Conservation (phyloP, 2,329 filamentous ascomycete species). For the Diaporthe vexans region DNA sequence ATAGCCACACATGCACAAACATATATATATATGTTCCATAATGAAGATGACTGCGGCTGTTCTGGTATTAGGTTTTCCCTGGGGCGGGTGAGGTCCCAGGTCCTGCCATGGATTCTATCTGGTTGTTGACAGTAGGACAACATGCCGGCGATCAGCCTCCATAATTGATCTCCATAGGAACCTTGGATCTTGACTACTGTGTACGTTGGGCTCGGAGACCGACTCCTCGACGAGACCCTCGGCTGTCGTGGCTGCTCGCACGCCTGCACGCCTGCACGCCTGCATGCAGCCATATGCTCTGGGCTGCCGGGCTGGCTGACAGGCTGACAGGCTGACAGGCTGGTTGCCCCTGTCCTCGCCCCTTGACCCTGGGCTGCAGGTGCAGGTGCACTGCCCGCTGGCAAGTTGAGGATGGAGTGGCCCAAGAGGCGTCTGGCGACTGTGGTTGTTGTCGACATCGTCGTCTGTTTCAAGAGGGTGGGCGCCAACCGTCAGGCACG, state of each 20-base stretch:
- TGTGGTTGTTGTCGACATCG: background rate
- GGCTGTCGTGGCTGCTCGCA: background rate
- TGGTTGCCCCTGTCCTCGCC: background rate
- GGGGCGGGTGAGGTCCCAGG: background rate
- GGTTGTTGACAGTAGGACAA: background rate
- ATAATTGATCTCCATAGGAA: too few relatives aligned
- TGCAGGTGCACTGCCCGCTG: constrained; percentile 16
- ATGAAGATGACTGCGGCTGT: background rate
- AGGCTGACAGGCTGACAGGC: too few relatives aligned
- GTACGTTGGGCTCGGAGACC: background rate
- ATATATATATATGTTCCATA: background rate
- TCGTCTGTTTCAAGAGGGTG: constrained; percentile 7
- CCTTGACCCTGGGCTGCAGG: background rate
- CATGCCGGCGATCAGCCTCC: too few relatives aligned
- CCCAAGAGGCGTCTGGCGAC: background rate
- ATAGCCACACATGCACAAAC: background rate
- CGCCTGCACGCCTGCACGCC: constrained; percentile 2
- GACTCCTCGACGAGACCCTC: background rate
- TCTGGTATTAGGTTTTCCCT: too few relatives aligned
- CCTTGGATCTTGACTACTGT: background rate
- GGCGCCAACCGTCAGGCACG: constrained; percentile 12
- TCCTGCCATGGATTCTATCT: background rate
- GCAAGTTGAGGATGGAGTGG: background rate
- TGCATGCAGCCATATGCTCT: background rate
- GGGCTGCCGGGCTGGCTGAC: too few relatives aligned